Conservation (phyloP, 148 eudicot genomes). For the Rhododendron vialii region DNA sequence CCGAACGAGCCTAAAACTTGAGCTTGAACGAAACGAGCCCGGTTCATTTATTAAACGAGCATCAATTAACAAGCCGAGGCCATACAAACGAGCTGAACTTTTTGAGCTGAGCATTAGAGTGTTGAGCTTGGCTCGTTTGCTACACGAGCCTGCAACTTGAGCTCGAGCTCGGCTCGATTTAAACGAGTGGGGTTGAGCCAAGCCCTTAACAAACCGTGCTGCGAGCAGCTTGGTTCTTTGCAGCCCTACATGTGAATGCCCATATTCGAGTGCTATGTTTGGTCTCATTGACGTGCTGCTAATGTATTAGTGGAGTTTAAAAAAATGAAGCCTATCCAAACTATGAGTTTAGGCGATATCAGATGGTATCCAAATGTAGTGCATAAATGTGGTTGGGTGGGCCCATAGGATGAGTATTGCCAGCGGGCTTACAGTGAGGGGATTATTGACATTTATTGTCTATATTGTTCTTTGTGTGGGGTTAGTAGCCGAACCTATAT, state of each 20-base stretch:
- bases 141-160: too few species aligned
- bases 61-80: too few species aligned
- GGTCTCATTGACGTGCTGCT: not conserved
- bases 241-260: not conserved
- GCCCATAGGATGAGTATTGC: not conserved
- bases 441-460: not conserved
- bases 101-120: too few species aligned
- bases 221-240: not conserved
- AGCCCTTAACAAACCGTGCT: not conserved
- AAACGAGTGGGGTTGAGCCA: not conserved
- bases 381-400: not conserved
- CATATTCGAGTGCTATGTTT: not conserved
- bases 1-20: too few species aligned
- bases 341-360: not conserved
- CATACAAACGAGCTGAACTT: too few species aligned
- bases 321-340: not conserved
- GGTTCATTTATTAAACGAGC: too few species aligned
- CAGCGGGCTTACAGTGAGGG: not conserved
- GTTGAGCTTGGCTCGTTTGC: too few species aligned
- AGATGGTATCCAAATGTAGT: not conserved
- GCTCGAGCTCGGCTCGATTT: too few species aligned
- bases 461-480: not conserved
- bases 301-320: not conserved
- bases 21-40: too few species aligned
- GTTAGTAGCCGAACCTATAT: not conserved